phyloP scores from a whole-genome alignment of 176 grass and related monocot species.

The Musa troglodytarum region DNA sequence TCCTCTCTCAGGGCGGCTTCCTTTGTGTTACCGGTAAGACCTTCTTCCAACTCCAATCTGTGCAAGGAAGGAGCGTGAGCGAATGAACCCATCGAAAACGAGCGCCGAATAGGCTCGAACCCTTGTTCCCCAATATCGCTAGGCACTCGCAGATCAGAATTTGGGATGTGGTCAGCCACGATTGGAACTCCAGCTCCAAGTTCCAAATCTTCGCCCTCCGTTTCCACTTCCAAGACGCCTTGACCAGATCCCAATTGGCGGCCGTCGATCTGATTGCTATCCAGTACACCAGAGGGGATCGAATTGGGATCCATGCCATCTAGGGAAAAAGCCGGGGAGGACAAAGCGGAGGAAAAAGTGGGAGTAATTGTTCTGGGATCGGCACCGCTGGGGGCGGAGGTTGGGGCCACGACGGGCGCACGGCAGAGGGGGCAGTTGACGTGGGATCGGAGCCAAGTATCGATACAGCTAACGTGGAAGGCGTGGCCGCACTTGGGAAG shows the following conservation, averaged over 20 bases:
- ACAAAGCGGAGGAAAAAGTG: background rate
- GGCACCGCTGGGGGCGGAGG: background rate
- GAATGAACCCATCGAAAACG: constrained; percentile 9
- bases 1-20: constrained; percentile 6
- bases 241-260: background rate
- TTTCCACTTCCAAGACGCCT: background rate
- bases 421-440: constrained; percentile 8
- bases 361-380: background rate
- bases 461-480: constrained; percentile 6
- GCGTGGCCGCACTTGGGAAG: constrained; percentile 16
- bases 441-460: constrained; percentile 17
- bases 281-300: background rate
- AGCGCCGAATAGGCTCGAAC: background rate
- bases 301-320: background rate
- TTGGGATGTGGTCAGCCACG: background rate
- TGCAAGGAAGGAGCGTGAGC: background rate
- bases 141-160: background rate
- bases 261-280: background rate
- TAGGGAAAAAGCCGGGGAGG: background rate
- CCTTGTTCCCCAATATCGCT: background rate
- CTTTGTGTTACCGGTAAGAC: background rate
- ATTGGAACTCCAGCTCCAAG: background rate
- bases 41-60: constrained; percentile 6
- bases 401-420: background rate
- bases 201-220: background rate